Base-by-base conservation (phyloP, 2,329 filamentous ascomycete species). In the Myrmaecium sp. region DNA sequence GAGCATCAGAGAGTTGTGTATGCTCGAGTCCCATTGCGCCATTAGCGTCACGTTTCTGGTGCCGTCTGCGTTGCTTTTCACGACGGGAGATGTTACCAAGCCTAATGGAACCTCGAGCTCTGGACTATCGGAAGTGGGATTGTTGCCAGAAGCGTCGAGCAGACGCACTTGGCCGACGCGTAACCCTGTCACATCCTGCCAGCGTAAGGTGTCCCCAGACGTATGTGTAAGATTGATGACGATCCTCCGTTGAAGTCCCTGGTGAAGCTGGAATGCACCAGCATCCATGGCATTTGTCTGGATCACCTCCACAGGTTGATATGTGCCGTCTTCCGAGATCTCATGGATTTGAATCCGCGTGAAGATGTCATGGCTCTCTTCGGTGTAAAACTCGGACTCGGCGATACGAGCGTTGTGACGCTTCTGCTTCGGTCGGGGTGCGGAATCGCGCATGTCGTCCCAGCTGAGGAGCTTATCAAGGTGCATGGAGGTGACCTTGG, bases 1-100 rank as follows among this genome's bases (percentile, higher is more conserved):
- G n/a, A 98, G 69, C 9, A 95, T 63, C n/a, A 92, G 60, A 5
- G 89, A 94, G 35, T 73, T 74, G 51, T 98, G 89, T 37, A 89
- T 63, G 42, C 83, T 92, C 0, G 86, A 94, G 47, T 98, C 89
- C 89, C 89, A 98, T 44, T 95, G 84, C 1, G 79, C 83, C n/a
- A 77, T 66, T 22, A 95, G 63, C 2, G 76, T 84, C 19, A 94
- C 74, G 46, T 77, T 83, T 18, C 74, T 76, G 1, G 84, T 94
- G 19, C 89, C 89, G 46, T 95, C 91, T 14, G 80, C 71, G 44
- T 94, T 91, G 31, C 79, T 73, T 35, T 76, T 78, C 36, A 93
- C 75, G 30, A 73, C 64, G 1, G 89, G 86, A 25, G 76, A 72
- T 17, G 77, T 69, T 3, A 83, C 65, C 23, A 92, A 62, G 43